These are phyloP conservation scores for Ustilago tritici DNA, from an alignment of 1,284 basidiomycete species.

Conservation along the genomic window DNA sequence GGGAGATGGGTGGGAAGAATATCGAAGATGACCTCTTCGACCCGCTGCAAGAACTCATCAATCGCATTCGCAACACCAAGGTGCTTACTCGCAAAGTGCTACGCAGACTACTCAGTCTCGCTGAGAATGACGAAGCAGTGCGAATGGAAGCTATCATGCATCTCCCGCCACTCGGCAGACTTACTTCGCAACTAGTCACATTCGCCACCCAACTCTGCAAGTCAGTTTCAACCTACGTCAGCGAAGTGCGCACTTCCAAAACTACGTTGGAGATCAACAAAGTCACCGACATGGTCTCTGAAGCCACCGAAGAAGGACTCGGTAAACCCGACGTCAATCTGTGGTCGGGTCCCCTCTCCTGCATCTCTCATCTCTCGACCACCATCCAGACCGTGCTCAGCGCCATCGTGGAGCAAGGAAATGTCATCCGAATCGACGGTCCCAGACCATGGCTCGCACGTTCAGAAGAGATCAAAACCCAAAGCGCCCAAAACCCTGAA, in stretches of 20 bases:
- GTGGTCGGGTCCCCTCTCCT: conserved; percentile 45
- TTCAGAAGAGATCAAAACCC: conserved; percentile 86
- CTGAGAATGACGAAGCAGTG: conserved; percentile 62
- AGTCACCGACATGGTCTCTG: conserved; percentile 38
- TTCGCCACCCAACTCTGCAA: conserved; percentile 54
- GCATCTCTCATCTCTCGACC: conserved; percentile 41
- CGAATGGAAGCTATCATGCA: conserved; percentile 55
- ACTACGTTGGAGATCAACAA: conserved; percentile 41
- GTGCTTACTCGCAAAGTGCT: conserved; percentile 64
- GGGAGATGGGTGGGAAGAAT: conserved; percentile 49
- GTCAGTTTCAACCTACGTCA: conserved; percentile 41
- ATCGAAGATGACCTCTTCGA: conserved; percentile 57
- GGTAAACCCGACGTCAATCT: conserved; percentile 35
- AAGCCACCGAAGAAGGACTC: conserved; percentile 54
- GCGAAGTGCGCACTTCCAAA: conserved; percentile 52
- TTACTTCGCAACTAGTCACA: conserved; percentile 58
- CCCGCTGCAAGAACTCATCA: conserved; percentile 58
- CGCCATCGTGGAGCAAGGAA: conserved; percentile 59
- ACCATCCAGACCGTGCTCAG: conserved; percentile 56
- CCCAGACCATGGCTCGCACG: conserved; percentile 83
- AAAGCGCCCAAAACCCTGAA: conserved; percentile 86
- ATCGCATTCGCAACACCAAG: conserved; percentile 57
- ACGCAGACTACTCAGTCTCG: conserved; percentile 59
- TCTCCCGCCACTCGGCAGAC: conserved; percentile 58
- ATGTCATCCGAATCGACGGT: conserved; percentile 62